phyloP scores from a whole-genome alignment of 1,284 basidiomycete genomes.

The Malassezia restricta region DNA sequence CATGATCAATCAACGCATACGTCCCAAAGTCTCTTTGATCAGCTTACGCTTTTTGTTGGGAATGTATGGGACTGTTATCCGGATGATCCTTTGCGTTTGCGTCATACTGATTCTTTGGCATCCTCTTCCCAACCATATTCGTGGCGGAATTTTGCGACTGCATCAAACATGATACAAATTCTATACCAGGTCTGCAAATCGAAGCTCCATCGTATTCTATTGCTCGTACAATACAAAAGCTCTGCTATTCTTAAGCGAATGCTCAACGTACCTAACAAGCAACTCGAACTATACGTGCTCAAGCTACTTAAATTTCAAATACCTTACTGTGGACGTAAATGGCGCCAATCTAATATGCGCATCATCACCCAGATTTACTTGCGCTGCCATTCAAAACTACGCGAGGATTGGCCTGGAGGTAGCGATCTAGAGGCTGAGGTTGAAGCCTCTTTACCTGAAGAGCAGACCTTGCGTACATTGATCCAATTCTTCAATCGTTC shows the following conservation, averaged over 20 bases:
- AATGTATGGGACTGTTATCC: slow-evolving; percentile 16
- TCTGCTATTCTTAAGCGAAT: slow-evolving; percentile 77
- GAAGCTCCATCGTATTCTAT: slow-evolving; percentile 82
- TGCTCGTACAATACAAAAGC: slow-evolving; percentile 96
- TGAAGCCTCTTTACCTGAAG: slow-evolving; percentile 66
- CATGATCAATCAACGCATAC: slow-evolving; percentile 27
- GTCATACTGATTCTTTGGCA: slow-evolving; percentile 8
- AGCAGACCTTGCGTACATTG: slow-evolving; percentile 82
- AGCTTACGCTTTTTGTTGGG: slow-evolving; percentile 23
- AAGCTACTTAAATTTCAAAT: slow-evolving; percentile 99
- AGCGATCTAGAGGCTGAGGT: slow-evolving; percentile 80
- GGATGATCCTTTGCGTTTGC: slow-evolving; percentile 4
- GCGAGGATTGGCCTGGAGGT: slow-evolving; percentile 94
- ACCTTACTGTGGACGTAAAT: slow-evolving; percentile 93
- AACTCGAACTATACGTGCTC: slow-evolving; percentile 87
- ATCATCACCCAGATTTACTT: slow-evolving; percentile 97
- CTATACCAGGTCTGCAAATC: slow-evolving; percentile 96
- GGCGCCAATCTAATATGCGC: slow-evolving; percentile 99
- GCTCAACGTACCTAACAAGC: slow-evolving; percentile 79
- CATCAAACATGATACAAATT: slow-evolving; percentile 96
- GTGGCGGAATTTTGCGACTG: slow-evolving; percentile 94
- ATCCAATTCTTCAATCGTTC: slow-evolving; percentile 67
- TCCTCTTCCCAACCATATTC: slow-evolving; percentile 59
- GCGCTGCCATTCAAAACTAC: slow-evolving; percentile 85
- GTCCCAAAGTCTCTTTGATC: slow-evolving; percentile 14